These are phyloP conservation scores for Lipomyces orientalis DNA, from an alignment of 805 yeast genomes.

Conservation along the genomic window DNA sequence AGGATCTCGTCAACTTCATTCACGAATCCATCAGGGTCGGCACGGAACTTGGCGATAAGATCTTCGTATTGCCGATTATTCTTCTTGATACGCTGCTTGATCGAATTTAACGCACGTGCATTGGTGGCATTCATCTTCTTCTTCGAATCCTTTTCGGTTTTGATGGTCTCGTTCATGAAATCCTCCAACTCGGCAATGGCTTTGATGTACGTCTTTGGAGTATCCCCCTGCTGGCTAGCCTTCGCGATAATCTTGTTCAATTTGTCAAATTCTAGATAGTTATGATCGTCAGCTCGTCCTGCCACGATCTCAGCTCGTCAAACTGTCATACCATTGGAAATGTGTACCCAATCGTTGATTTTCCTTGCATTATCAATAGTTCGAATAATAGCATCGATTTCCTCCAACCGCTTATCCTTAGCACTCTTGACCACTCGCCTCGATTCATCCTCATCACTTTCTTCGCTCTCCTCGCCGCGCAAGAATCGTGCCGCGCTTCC, in stretches of 20 bases:
- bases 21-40: constrained; percentile 77
- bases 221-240: constrained; percentile 74
- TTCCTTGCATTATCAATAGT: constrained; percentile 71
- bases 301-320: neutral
- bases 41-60: constrained; percentile 64
- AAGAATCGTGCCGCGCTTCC: constrained; percentile 47
- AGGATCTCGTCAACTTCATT: constrained; percentile 46
- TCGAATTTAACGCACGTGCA: constrained; percentile 83
- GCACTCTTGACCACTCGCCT: constrained; percentile 90
- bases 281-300: constrained; percentile 4
- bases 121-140: constrained; percentile 82
- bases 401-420: constrained; percentile 89
- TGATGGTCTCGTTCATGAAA: constrained; percentile 58
- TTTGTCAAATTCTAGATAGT: constrained; percentile 69
- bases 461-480: constrained; percentile 49
- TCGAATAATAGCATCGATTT: constrained; percentile 69
- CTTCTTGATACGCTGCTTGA: constrained; percentile 87
- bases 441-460: constrained; percentile 62
- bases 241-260: constrained; percentile 68
- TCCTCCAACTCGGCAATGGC: constrained; percentile 76
- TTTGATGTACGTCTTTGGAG: constrained; percentile 74
- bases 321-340: constrained; percentile 51
- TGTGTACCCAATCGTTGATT: constrained; percentile 78
- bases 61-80: constrained; percentile 69
- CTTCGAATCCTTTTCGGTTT: constrained; percentile 58